Conservation (phyloP, 2,329 filamentous ascomycete genomes). For the Botryotinia calthae region DNA sequence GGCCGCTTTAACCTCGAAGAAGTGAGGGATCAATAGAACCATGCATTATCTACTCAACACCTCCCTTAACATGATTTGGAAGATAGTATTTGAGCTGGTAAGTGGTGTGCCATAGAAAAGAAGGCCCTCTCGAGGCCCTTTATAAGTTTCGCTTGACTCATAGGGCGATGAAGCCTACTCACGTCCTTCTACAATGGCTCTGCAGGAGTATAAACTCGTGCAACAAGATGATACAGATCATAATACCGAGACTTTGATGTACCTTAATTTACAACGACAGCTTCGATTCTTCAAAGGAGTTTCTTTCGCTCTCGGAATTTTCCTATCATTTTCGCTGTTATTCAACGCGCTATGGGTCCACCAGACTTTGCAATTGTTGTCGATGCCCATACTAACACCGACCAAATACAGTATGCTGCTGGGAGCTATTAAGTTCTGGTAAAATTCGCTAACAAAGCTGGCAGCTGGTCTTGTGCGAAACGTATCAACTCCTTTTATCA, state of each 20-base stretch:
- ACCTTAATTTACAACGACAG: neutral
- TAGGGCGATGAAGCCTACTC: neutral
- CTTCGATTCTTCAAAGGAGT: neutral
- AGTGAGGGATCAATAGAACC: neutral
- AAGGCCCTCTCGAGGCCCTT: neutral
- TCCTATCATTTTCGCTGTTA: neutral
- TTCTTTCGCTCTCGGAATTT: neutral
- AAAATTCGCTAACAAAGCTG: neutral
- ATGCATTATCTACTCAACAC: neutral
- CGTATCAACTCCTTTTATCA: neutral
- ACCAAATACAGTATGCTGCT: neutral
- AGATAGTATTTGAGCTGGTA: no score
- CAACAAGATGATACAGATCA: neutral
- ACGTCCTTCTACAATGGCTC: neutral
- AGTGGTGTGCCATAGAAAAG: neutral
- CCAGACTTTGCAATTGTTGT: neutral
- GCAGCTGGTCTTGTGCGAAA: conserved; percentile 11
- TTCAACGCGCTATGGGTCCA: neutral
- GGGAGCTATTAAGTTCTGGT: neutral
- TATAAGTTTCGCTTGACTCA: neutral
- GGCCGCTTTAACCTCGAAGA: neutral
- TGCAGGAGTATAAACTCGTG: neutral
- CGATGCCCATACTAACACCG: neutral
- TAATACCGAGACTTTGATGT: neutral
- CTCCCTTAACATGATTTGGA: no score